Base-by-base conservation (phyloP, 495 filamentous ascomycete species). In the Cercophora newfieldiana region DNA sequence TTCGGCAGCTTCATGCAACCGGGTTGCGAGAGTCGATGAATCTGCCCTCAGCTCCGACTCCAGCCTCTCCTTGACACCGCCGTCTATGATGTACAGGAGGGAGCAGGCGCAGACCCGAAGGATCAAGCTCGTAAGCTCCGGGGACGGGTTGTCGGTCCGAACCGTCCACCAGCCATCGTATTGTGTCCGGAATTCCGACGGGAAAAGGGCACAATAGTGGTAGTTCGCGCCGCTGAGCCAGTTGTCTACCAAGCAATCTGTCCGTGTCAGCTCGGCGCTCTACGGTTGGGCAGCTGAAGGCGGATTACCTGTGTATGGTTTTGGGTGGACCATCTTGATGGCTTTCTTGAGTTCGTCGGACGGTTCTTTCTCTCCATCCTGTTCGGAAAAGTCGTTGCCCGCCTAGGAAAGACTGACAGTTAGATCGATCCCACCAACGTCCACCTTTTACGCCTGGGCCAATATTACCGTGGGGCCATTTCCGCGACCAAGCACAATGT, bases 101-200 rank as follows among this genome's bases (percentile, higher is more conserved):
- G 83, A 80, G 50, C 81, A 83, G n/a, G 84, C 80, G 67, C 80
- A 83, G 6, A 87, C 78, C 8, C 81, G 77, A 7, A 84, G 67
- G n/a, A 86, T 74, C 49, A 87, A 70, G 68, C 80, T 82, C 12
- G 83, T 87, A 50, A 84, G 77, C 61, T 77, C 81, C 0, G 80
- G 71, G 6, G 78, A 77, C 12, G 80, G 70, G 21, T 69, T 63
- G 21, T 73, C 69, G 16, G 72, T 65, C 1, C 65, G 75, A 14
- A 74, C 72, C 24, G 76, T 67, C 82, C 83, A 86, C 82, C 82
- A 84, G 26, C 74, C 70, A 30, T 77, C 70, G 70, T 85, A 85
- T 33, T 82, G 79, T 0, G 77, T 74, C 47, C 75, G 74, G 49
- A 84, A 86, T 6, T 76, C 75, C 1, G 81, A 74, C 14, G 79